Evolutionary conservation across 2,329 filamentous ascomycete species (phyloP).

Genomic region (Tolypocladium ovalisporum): DNA sequence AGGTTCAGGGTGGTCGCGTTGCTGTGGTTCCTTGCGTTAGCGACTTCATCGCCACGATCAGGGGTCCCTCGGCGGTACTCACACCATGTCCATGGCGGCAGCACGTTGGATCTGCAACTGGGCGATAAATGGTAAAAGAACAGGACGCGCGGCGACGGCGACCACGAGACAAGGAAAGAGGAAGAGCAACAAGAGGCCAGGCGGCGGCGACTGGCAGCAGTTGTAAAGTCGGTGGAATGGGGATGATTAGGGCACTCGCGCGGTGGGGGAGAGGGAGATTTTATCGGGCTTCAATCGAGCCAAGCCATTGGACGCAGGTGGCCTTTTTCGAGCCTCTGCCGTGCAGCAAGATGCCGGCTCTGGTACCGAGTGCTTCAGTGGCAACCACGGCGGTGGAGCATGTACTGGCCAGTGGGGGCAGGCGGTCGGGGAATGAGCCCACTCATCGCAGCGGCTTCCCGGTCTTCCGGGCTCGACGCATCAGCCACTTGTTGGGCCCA

Average conservation of each 20-base stretch:
- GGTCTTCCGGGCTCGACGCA: conserved; percentile 14
- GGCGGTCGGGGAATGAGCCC: conserved; percentile 23
- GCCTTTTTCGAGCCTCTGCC: conserved; percentile 1
- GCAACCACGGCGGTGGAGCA: neutral
- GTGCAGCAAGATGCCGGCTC: neutral
- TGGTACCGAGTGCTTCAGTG: neutral
- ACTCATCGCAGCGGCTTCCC: conserved; percentile 17
- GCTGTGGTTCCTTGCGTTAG: conserved; percentile 20
- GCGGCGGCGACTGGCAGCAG: neutral
- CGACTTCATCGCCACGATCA: conserved; percentile 8
- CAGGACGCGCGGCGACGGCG: neutral
- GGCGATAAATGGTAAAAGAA: neutral
- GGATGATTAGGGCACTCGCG: neutral
- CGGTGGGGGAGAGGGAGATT: conserved; percentile 6
- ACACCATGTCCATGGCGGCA: conserved; percentile 23
- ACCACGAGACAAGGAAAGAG: neutral
- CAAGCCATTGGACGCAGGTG: neutral
- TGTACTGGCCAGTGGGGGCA: neutral
- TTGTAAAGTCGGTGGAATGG: neutral
- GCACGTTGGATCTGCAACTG: neutral
- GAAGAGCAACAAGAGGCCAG: neutral
- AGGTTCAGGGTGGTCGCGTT: conserved; percentile 40
- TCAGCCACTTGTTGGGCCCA: neutral
- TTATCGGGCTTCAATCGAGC: conserved; percentile 3
- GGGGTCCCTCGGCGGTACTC: conserved; percentile 10